Percentiles rank a stretch among this genome's conserved stretches.
Evolutionary conservation across 2,329 filamentous ascomycete genomes (phyloP).

Genomic region (Ophiocordyceps camponoti-rufipedis): DNA sequence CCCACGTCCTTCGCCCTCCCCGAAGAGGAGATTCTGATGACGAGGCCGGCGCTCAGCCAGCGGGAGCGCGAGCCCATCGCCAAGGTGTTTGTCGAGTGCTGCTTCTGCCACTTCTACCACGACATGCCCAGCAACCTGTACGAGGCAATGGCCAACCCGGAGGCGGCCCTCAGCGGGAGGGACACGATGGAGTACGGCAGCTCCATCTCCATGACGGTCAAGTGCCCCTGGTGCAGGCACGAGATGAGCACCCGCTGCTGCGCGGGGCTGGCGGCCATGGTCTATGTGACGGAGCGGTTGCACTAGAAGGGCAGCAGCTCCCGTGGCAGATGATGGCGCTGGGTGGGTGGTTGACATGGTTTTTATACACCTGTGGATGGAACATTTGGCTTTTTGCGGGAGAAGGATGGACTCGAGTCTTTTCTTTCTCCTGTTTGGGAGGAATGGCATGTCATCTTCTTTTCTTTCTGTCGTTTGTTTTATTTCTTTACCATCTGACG

Average conservation of each 20-base stretch:
- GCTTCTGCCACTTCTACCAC: slow-evolving; percentile 44
- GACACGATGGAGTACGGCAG: slow-evolving; percentile 33
- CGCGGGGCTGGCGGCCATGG: slow-evolving; percentile 46
- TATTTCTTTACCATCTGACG: too few species aligned
- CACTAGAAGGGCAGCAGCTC: slow-evolving; percentile 17
- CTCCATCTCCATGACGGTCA: slow-evolving; percentile 40
- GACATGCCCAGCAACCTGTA: slow-evolving; percentile 48
- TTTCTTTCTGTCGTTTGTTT: too few species aligned
- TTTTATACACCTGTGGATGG: too few species aligned
- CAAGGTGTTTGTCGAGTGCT: slow-evolving; percentile 49
- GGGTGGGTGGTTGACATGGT: too few species aligned
- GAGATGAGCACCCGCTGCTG: slow-evolving; percentile 53
- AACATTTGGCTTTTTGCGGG: too few species aligned
- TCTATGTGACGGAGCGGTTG: slow-evolving; percentile 46
- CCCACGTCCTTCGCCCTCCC: slow-evolving; percentile 6
- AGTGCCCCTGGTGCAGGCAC: slow-evolving; percentile 56
- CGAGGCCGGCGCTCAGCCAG: slow-evolving; percentile 1
- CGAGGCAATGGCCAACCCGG: slow-evolving; percentile 43
- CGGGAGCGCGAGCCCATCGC: slow-evolving; percentile 25
- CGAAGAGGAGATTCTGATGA: background rate
- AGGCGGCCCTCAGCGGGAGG: slow-evolving; percentile 30
- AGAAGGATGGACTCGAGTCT: too few species aligned
- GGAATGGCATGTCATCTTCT: too few species aligned
- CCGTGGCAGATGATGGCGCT: too few species aligned
- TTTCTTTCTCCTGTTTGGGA: too few species aligned